phyloP scores from a whole-genome alignment of 441 rosid genomes.

The Adansonia madagascariensis region DNA sequence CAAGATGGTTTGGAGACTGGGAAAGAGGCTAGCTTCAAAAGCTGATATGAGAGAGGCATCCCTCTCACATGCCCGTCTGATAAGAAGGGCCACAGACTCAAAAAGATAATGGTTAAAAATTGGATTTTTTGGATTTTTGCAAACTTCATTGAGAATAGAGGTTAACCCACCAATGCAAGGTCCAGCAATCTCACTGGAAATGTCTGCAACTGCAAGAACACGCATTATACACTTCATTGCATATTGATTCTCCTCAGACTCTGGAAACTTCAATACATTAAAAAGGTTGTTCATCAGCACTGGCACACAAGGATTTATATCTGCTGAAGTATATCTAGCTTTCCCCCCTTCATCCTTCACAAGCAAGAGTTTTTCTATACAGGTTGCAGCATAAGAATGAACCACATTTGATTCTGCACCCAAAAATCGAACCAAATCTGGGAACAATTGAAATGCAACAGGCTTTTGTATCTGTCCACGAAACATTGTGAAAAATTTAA shows the following conservation, averaged over 20 bases:
- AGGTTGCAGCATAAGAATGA: constrained; percentile 95
- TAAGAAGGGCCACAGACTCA: constrained; percentile 93
- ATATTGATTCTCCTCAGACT: constrained; percentile 94
- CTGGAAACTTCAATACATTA: constrained; percentile 70
- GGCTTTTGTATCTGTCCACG: constrained; percentile 70
- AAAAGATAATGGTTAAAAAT: constrained; percentile 89
- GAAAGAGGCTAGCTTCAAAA: constrained; percentile 79
- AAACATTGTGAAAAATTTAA: constrained; percentile 83
- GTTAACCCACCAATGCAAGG: constrained; percentile 85
- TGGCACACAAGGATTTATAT: constrained; percentile 61
- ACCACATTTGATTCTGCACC: constrained; percentile 84
- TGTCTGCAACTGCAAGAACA: constrained; percentile 80
- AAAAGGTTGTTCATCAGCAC: constrained; percentile 74
- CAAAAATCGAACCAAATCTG: constrained; percentile 73
- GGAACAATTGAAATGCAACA: constrained; percentile 65
- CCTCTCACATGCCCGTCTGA: constrained; percentile 82
- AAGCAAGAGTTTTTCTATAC: constrained; percentile 86
- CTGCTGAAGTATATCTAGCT: constrained; percentile 61
- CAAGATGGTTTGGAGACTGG: constrained; percentile 75
- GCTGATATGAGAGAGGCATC: constrained; percentile 68
- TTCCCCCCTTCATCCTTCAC: constrained; percentile 84
- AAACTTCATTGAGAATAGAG: constrained; percentile 69
- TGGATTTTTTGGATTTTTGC: constrained; percentile 89
- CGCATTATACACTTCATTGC: constrained; percentile 97
- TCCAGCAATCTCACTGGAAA: constrained; percentile 68